Conservation (phyloP, 495 filamentous ascomycete genomes). For the Podospora pseudoanserina region DNA sequence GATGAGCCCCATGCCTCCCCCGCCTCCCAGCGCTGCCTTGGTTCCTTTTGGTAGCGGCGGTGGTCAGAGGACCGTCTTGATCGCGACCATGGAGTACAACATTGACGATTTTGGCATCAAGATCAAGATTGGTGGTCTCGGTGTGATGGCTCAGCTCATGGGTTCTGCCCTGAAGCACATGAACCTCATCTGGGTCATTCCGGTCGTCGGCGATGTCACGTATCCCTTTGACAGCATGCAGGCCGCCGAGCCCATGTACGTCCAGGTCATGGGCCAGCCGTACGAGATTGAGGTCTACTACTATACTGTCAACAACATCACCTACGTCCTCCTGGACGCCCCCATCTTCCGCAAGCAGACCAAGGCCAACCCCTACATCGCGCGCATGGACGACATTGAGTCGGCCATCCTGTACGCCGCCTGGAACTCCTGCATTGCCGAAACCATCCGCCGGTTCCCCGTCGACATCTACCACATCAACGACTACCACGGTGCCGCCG, state of each 20-base stretch:
- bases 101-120: constrained; percentile 70
- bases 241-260: constrained; percentile 58
- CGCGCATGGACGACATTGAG: constrained; percentile 72
- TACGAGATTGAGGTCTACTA: constrained; percentile 67
- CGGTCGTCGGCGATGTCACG: constrained; percentile 65
- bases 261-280: constrained; percentile 60
- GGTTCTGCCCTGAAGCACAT: constrained; percentile 64
- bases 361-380: constrained; percentile 63
- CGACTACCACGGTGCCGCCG: constrained; percentile 73
- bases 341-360: constrained; percentile 69
- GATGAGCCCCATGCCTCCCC: constrained; percentile 34
- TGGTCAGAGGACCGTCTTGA: constrained; percentile 54
- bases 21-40: constrained; percentile 21
- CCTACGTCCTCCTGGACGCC: constrained; percentile 67
- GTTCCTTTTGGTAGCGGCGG: constrained; percentile 16
- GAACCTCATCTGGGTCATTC: constrained; percentile 72
- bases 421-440: constrained; percentile 70
- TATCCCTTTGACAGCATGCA: constrained; percentile 56
- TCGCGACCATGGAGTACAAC: constrained; percentile 72
- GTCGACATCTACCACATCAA: constrained; percentile 78
- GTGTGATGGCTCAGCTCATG: constrained; percentile 72
- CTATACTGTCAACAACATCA: constrained; percentile 63
- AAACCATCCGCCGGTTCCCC: constrained; percentile 56
- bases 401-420: constrained; percentile 70
- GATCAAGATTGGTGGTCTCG: constrained; percentile 70